phyloP scores from a whole-genome alignment of 352 stramenopile species.

The Phytophthora multivora region DNA sequence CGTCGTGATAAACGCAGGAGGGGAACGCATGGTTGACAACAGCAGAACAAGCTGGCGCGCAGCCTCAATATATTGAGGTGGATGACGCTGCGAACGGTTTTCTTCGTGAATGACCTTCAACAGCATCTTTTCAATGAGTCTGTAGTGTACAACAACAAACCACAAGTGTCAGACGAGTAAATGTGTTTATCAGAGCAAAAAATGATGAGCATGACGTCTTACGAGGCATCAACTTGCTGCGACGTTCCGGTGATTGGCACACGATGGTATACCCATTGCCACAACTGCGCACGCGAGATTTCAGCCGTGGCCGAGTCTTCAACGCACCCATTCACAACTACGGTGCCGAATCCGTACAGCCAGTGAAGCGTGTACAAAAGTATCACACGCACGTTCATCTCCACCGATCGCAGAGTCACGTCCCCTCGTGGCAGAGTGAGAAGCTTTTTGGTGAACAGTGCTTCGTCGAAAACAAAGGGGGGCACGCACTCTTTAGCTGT shows the following conservation, averaged over 20 bases:
- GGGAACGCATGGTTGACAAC: slow-evolving; percentile 60
- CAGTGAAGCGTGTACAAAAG: slow-evolving; percentile 92
- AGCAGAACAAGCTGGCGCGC: slow-evolving; percentile 62
- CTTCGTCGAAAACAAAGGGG: slow-evolving; percentile 32
- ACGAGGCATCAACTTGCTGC: slow-evolving; percentile 43
- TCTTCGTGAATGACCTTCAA: slow-evolving; percentile 38
- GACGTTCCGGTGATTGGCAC: slow-evolving; percentile 40
- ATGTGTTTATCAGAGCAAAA: background rate
- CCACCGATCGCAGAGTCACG: slow-evolving; percentile 84
- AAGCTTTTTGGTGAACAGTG: slow-evolving; percentile 49
- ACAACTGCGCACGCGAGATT: slow-evolving; percentile 94
- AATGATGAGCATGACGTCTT: slow-evolving; percentile 10
- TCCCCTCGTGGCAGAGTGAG: slow-evolving; percentile 54
- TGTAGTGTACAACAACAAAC: slow-evolving; percentile 16
- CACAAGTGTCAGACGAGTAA: background rate
- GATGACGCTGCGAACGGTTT: slow-evolving; percentile 20
- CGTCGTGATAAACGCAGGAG: slow-evolving; percentile 68
- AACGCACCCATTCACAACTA: slow-evolving; percentile 92
- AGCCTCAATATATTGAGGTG: slow-evolving; percentile 44
- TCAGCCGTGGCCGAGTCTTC: slow-evolving; percentile 95
- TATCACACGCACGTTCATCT: slow-evolving; percentile 88
- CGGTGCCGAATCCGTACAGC: slow-evolving; percentile 89
- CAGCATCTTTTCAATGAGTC: slow-evolving; percentile 59
- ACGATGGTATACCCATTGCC: slow-evolving; percentile 78
- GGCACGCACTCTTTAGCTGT: background rate